Evolutionary conservation across 345 rosid genomes (phyloP), one percentile per base, ranked within the genome.

Genomic region (Lepidium didymum): DNA sequence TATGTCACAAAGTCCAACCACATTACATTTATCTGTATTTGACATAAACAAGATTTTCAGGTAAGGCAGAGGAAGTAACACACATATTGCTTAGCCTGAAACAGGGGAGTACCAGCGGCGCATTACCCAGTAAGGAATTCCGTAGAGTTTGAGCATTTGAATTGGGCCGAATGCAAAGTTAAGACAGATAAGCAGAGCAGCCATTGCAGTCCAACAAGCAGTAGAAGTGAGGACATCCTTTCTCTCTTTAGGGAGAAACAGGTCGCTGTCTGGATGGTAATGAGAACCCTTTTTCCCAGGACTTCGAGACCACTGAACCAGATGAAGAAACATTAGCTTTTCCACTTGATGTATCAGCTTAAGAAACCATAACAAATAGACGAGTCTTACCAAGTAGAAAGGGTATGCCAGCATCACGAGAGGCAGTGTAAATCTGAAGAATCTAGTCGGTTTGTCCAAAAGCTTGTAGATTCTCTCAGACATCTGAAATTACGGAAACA

Each of bases 271-370:
- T 2, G 98, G 96, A 57, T 86, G 74, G 78, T 79, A 92, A 68
- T 92, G 98, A 35, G 96, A 92, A 10, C 98, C 98, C 34, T 79
- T 85, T 79, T 92, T 89, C 44, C 98, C 96, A 1, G 98, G 98
- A 77, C 92, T 89, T 73, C 98, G 52, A 37, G 72, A 16, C 90
- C 90, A 92, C 98, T 92, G 83, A 62, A 54, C 25, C 62, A 63
- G 21, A 73, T 19, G 13, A 56, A 2, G 19, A 41, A 40, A 68
- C 60, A 53, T 67, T 12, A 74, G 52, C 33, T 14, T 68, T 38
- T 23, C 2, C 8, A 45, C 52, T 46, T 40, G 69, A 46, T 46
- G 31, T 46, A 33, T 40, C 34, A 68, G 21, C 69, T 61, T 46
- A 55, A 19, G 64, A 53, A 54, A 62, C 37, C 18, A 19, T 45